Percentiles rank a stretch among this genome's conserved stretches.
These are phyloP conservation scores for Babesia ovata DNA, from an alignment of 169 alveolate species.

Conservation along the genomic window DNA sequence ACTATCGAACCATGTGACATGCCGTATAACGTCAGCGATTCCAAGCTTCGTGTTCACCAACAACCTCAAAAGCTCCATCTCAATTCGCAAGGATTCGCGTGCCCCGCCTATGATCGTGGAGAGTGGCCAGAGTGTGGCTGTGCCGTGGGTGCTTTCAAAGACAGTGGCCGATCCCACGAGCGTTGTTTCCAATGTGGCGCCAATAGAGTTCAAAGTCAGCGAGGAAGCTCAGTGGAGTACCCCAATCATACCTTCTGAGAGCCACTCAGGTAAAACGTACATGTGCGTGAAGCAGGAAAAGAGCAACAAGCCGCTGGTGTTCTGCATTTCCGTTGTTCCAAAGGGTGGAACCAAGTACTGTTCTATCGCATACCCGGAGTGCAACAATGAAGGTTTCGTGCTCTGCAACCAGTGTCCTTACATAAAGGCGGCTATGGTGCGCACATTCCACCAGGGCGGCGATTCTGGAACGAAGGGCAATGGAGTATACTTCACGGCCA, in stretches of 20 bases:
- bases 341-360: conserved; percentile 79
- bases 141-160: conserved; percentile 58
- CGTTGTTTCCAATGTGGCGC: conserved; percentile 15
- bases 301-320: conserved; percentile 67
- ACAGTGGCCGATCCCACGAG: conserved; percentile 21
- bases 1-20: conserved; percentile 73
- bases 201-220: conserved; percentile 46
- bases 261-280: conserved; percentile 80
- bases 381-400: conserved; percentile 72
- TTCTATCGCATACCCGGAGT: conserved; percentile 69
- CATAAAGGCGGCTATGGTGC: conserved; percentile 73
- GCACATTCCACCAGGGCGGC: conserved; percentile 76
- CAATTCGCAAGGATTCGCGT: conserved; percentile 74
- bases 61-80: conserved; percentile 59
- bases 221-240: conserved; percentile 77
- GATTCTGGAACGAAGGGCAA: conserved; percentile 26
- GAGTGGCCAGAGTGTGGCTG: conserved; percentile 25
- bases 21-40: conserved; percentile 81
- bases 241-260: conserved; percentile 78
- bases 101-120: conserved; percentile 27
- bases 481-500: conserved; percentile 66
- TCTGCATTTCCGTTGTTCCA: conserved; percentile 78
- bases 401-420: conserved; percentile 74
- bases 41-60: conserved; percentile 82
- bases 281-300: conserved; percentile 74